A percentile compares a stretch with the other conserved stretches of the same genome.
Conservation (phyloP, 2,329 filamentous ascomycete species). For the Escovopsis sp. region DNA sequence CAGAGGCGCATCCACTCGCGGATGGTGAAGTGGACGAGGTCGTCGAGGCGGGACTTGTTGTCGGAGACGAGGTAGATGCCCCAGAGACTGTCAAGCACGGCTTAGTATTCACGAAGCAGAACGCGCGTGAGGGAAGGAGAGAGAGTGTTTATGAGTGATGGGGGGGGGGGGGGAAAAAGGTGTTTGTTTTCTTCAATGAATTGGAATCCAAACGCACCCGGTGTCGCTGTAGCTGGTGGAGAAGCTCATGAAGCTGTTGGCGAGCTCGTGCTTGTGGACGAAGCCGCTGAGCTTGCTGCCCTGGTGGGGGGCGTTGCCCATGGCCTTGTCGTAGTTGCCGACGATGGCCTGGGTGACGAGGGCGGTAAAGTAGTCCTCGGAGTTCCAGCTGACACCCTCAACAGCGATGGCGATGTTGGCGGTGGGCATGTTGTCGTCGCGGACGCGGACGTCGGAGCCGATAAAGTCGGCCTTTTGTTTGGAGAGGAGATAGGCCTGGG, state of each 20-base stretch:
- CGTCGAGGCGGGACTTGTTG: conserved; percentile 74
- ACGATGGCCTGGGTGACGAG: conserved; percentile 97
- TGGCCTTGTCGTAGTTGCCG: conserved; percentile 98
- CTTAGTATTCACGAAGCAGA: conserved; percentile 10
- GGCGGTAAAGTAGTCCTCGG: conserved; percentile 97
- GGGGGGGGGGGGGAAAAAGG: background rate
- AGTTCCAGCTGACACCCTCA: conserved; percentile 99
- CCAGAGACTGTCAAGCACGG: conserved; percentile 58
- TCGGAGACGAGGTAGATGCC: conserved; percentile 97
- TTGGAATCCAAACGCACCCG: conserved; percentile 47
- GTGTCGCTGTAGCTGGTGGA: conserved; percentile 99
- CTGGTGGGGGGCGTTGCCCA: conserved; percentile 93
- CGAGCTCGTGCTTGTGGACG: conserved; percentile 85
- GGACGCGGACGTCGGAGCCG: conserved; percentile 87
- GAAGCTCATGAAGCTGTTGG: conserved; percentile 99
- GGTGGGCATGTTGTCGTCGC: conserved; percentile 89
- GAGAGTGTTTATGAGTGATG: background rate
- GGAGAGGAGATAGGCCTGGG: conserved; percentile 58
- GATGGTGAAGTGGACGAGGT: conserved; percentile 95
- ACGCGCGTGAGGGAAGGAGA: too few relatives aligned
- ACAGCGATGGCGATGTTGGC: conserved; percentile 98
- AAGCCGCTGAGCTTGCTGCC: conserved; percentile 96
- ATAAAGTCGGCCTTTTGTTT: conserved; percentile 91
- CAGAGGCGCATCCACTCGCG: conserved; percentile 96
- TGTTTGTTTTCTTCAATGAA: too few relatives aligned